phyloP scores from a whole-genome alignment of 345 rosid species.

The Microthlaspi erraticum region DNA sequence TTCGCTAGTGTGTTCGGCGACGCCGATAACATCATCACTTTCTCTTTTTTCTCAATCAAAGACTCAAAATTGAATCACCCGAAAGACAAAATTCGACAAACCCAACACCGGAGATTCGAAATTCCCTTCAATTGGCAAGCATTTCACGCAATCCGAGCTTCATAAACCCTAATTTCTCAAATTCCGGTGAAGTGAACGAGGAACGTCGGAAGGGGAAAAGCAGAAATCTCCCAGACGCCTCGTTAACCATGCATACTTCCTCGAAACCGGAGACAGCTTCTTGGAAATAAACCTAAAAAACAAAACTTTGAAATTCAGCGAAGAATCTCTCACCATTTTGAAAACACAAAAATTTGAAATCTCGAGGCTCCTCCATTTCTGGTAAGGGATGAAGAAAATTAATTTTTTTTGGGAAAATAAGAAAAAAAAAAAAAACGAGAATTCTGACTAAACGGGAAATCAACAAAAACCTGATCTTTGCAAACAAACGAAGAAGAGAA shows the following conservation, averaged over 20 bases:
- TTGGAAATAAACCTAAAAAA: conserved; percentile 13
- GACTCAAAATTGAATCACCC: conserved; percentile 26
- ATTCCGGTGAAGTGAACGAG: conserved; percentile 25
- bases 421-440: not conserved
- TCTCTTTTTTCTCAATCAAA: conserved; percentile 9
- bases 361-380: conserved; percentile 41
- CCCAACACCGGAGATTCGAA: conserved; percentile 24
- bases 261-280: conserved; percentile 38
- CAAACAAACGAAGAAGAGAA: conserved; percentile 20
- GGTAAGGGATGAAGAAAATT: not conserved
- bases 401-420: not conserved
- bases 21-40: conserved; percentile 74
- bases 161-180: conserved; percentile 46
- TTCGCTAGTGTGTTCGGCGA: conserved; percentile 66
- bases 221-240: conserved; percentile 10
- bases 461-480: conserved; percentile 34
- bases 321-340: conserved; percentile 33
- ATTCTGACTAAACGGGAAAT: conserved; percentile 27
- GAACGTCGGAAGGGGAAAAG: not conserved
- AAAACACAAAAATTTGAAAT: conserved; percentile 19
- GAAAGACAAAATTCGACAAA: conserved; percentile 7
- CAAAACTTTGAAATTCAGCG: conserved; percentile 16
- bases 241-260: conserved; percentile 41
- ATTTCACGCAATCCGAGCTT: conserved; percentile 31
- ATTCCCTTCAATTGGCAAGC: conserved; percentile 32